A percentile compares a stretch with the other conserved stretches of the same genome.
These are phyloP conservation scores for Suillus ampliporus DNA, from an alignment of 768 basidiomycete species.

Conservation along the genomic window DNA sequence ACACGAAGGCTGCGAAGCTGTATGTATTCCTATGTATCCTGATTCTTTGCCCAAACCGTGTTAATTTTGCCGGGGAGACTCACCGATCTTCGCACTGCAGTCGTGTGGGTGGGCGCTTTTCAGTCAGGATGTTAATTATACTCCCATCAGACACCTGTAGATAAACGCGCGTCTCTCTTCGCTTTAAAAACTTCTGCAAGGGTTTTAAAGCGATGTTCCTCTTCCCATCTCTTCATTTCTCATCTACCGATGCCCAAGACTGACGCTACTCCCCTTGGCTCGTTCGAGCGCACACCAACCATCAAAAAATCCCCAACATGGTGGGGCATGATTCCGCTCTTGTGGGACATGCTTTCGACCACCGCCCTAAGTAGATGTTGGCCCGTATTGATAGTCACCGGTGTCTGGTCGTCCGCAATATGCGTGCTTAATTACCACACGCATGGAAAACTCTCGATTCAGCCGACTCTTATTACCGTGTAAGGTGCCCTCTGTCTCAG, in stretches of 20 bases:
- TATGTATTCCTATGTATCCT: neutral
- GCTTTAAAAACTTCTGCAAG: neutral
- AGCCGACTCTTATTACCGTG: slow-evolving; percentile 69
- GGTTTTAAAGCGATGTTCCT: neutral
- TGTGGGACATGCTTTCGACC: slow-evolving; percentile 12
- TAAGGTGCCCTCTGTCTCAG: slow-evolving; percentile 37
- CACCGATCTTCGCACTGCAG: neutral
- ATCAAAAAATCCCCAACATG: neutral
- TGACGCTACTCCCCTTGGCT: neutral
- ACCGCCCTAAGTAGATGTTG: slow-evolving; percentile 35
- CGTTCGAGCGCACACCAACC: neutral
- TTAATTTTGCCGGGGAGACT: neutral
- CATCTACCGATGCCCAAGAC: neutral
- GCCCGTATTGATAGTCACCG: slow-evolving; percentile 67
- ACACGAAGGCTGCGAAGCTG: neutral
- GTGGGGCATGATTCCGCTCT: neutral
- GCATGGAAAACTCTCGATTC: slow-evolving; percentile 45
- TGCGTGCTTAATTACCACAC: slow-evolving; percentile 55
- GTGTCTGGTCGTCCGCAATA: slow-evolving; percentile 62
- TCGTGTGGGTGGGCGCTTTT: neutral
- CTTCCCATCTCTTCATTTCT: neutral
- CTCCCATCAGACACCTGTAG: neutral
- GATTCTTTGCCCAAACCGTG: neutral
- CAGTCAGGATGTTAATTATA: neutral
- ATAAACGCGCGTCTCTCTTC: neutral